Conservation (phyloP, 257 asterid genomes). For the Solanum infundibuliforme region DNA sequence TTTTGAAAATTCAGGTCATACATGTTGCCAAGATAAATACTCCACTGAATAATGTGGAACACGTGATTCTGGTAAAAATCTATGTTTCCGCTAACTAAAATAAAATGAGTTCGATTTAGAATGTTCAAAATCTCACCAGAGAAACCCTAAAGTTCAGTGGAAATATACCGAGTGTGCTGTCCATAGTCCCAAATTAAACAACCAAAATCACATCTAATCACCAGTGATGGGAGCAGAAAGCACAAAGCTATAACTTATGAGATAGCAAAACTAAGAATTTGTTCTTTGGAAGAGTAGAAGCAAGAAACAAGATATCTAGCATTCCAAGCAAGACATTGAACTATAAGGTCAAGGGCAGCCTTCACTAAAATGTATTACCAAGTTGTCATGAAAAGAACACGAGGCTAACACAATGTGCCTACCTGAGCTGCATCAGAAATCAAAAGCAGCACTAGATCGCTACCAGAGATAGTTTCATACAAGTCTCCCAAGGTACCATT, state of each 20-base stretch:
- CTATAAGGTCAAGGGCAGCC: not conserved
- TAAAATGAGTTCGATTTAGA: not conserved
- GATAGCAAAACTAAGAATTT: not conserved
- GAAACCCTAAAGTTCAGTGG: not conserved
- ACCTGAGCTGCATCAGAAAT: constrained; percentile 98
- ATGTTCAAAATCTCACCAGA: not conserved
- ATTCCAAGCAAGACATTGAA: not conserved
- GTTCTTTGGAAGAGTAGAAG: not conserved
- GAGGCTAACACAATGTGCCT: not conserved
- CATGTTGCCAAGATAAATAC: not conserved
- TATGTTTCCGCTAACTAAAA: not conserved
- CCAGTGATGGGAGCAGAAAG: not conserved
- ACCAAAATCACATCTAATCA: not conserved
- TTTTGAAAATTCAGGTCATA: not conserved
- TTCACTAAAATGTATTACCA: not conserved
- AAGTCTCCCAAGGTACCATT: constrained; percentile 87
- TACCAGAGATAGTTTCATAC: constrained; percentile 69
- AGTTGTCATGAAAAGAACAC: not conserved
- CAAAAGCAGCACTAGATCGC: constrained; percentile 81
- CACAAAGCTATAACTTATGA: not conserved
- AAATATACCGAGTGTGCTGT: not conserved
- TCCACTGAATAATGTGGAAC: not conserved
- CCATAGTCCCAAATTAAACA: not conserved
- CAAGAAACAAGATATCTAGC: not conserved
- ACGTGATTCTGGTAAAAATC: not conserved